A percentile compares a stretch with the other conserved stretches of the same genome.
phyloP scores from a whole-genome alignment of 2,329 filamentous ascomycete species.

The Aspergillus sojae region DNA sequence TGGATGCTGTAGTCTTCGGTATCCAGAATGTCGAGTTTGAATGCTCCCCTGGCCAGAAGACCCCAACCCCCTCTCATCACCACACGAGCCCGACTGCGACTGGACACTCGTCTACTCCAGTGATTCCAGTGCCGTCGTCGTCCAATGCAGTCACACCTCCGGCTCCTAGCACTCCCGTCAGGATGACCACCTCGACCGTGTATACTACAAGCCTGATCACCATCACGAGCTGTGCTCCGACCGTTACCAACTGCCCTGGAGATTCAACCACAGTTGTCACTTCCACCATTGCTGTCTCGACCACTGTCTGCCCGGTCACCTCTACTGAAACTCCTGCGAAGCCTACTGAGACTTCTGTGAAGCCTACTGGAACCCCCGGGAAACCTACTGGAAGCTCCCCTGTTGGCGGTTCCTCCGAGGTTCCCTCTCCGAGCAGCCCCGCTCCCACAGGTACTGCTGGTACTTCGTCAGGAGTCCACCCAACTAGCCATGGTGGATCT shows the following conservation, averaged over 20 bases:
- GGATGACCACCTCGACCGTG: constrained; percentile 40
- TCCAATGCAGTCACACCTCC: constrained; percentile 17
- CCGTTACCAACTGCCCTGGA: constrained; percentile 55
- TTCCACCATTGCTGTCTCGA: constrained; percentile 59
- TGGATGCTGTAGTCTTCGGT: constrained; percentile 69
- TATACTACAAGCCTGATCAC: constrained; percentile 41
- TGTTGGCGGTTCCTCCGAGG: constrained; percentile 12
- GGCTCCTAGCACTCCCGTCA: constrained; percentile 21
- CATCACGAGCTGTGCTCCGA: constrained; percentile 44
- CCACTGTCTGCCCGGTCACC: constrained; percentile 60
- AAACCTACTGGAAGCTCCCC: constrained; percentile 20
- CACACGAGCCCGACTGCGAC: constrained; percentile 22
- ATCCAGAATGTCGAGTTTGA: constrained; percentile 38
- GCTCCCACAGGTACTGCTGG: constrained; percentile 16
- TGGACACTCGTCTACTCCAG: constrained; percentile 18
- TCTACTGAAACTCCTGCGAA: constrained; percentile 17
- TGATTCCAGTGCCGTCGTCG: constrained; percentile 20
- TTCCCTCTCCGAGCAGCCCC: constrained; percentile 12
- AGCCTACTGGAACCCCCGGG: not conserved
- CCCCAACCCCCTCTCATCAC: constrained; percentile 11
- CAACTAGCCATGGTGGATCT: constrained; percentile 1
- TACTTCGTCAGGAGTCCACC: constrained; percentile 3
- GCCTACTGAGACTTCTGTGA: not conserved
- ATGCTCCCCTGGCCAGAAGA: constrained; percentile 28
- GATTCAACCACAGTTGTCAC: constrained; percentile 54